Conservation (phyloP, 805 yeast genomes). For the Yamadazyma paraphyllophila region DNA sequence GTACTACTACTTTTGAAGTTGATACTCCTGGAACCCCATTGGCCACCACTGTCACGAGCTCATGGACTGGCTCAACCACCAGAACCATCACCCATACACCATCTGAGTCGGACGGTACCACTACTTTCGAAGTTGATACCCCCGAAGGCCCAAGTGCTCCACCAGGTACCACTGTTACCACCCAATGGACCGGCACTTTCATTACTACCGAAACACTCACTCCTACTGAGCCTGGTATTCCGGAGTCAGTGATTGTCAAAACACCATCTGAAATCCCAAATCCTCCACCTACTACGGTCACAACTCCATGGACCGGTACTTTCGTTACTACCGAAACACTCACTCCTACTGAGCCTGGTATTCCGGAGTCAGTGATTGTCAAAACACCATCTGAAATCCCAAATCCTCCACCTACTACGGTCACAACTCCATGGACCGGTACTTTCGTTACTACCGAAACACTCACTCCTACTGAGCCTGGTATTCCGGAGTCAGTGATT, state of each 20-base stretch:
- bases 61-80: too few species aligned
- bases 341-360: not conserved
- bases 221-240: not conserved
- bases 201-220: not conserved
- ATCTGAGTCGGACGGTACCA: too few species aligned
- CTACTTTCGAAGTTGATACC: not conserved
- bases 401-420: not conserved
- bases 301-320: not conserved
- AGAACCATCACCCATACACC: too few species aligned
- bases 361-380: not conserved
- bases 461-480: not conserved
- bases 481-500: not conserved
- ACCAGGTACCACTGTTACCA: not conserved
- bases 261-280: not conserved
- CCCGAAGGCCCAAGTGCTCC: too few species aligned
- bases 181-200: not conserved
- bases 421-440: not conserved
- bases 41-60: too few species aligned
- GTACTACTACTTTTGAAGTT: too few species aligned
- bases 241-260: not conserved
- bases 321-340: not conserved
- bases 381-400: not conserved
- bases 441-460: not conserved
- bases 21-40: too few species aligned
- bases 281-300: not conserved